Evolutionary conservation across 176 grass and related monocot genomes (phyloP).

Genomic region (Oryza brachyantha): DNA sequence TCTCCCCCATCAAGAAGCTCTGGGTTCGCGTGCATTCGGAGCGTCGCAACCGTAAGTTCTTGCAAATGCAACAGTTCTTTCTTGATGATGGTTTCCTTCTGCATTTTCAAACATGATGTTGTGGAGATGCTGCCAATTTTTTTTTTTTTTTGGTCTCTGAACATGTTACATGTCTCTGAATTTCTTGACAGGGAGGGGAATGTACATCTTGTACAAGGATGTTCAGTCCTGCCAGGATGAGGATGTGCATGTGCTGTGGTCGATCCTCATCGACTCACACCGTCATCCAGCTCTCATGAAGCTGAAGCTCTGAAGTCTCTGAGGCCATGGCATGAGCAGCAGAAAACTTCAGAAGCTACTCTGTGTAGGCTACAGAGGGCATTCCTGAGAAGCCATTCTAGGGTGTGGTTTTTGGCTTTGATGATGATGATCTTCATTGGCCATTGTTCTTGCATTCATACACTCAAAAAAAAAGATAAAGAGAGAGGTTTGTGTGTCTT

Average conservation of each 20-base stretch:
- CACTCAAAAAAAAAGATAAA: not conserved
- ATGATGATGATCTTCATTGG: conserved; percentile 5
- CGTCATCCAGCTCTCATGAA: conserved; percentile 38
- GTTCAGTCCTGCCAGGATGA: conserved; percentile 72
- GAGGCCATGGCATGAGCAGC: conserved; percentile 16
- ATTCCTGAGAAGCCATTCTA: not conserved
- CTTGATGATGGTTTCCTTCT: not conserved
- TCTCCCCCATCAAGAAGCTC: conserved; percentile 63
- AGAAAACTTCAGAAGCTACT: not conserved
- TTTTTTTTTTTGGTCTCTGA: too few relatives aligned
- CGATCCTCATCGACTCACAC: conserved; percentile 67
- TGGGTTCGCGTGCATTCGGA: conserved; percentile 57
- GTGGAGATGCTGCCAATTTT: not conserved
- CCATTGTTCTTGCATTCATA: conserved; percentile 23
- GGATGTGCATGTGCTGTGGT: conserved; percentile 77
- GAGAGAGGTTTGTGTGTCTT: conserved; percentile 10
- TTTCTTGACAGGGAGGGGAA: conserved; percentile 52
- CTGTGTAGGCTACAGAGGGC: not conserved
- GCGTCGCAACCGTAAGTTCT: conserved; percentile 52
- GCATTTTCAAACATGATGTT: not conserved
- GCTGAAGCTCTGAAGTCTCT: conserved; percentile 34
- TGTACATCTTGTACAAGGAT: conserved; percentile 72
- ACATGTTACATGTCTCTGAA: not conserved
- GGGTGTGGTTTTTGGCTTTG: conserved; percentile 3
- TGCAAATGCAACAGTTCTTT: not conserved